These are phyloP conservation scores for Tillandsia leiboldiana DNA, from an alignment of 176 grass and related monocot species.

Conservation along the genomic window DNA sequence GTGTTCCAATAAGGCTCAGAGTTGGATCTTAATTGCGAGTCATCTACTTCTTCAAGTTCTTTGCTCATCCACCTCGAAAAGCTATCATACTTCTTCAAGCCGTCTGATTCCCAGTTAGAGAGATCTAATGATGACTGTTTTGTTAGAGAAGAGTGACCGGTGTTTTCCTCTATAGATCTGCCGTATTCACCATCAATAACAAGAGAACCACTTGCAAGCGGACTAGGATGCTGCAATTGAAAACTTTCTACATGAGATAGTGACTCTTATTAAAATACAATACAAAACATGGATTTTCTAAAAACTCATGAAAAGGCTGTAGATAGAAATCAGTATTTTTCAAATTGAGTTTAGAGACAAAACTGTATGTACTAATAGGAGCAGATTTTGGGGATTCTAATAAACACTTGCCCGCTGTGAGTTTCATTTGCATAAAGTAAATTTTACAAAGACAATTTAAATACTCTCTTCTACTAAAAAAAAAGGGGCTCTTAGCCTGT, in stretches of 20 bases:
- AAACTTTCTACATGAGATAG: not conserved
- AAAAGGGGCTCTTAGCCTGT: too few relatives aligned
- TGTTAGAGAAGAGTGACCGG: slow-evolving; percentile 29
- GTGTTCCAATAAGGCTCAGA: slow-evolving; percentile 72
- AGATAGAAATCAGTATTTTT: not conserved
- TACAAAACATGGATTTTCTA: not conserved
- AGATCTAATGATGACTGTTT: slow-evolving; percentile 61
- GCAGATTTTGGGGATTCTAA: not conserved
- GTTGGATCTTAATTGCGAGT: slow-evolving; percentile 68
- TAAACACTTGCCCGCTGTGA: not conserved
- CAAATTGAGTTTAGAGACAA: not conserved
- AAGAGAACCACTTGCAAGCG: slow-evolving; percentile 19
- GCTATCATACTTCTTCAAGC: slow-evolving; percentile 95
- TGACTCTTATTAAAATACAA: not conserved
- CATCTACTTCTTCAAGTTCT: slow-evolving; percentile 76
- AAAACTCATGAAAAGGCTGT: slow-evolving; percentile 3
- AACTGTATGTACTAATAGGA: not conserved
- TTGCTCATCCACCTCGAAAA: slow-evolving; percentile 93
- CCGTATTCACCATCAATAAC: slow-evolving; percentile 32
- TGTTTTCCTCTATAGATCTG: slow-evolving; percentile 29
- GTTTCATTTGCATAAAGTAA: too few relatives aligned
- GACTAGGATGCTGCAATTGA: slow-evolving; percentile 36
- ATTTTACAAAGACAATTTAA: too few relatives aligned
- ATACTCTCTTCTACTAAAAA: too few relatives aligned
- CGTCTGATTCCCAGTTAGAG: slow-evolving; percentile 53